Percentiles rank a stretch among this genome's conserved stretches.
phyloP scores from a whole-genome alignment of 208 protist species.

The Herpetomonas tarakana region DNA sequence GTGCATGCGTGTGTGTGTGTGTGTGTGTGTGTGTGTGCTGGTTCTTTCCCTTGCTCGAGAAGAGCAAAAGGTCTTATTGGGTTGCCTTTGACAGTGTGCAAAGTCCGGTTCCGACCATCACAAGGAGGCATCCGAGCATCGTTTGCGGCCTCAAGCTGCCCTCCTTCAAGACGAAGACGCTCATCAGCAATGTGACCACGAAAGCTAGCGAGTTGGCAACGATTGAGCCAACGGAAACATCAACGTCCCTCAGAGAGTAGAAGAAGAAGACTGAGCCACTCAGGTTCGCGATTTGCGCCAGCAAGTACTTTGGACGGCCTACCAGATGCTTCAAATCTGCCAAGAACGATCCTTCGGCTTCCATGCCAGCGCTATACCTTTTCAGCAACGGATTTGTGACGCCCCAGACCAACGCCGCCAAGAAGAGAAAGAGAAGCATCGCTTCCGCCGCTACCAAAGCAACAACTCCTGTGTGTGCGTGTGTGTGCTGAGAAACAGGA shows the following conservation, averaged over 20 bases:
- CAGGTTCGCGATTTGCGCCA: slow-evolving; percentile 62
- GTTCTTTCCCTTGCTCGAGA: neutral
- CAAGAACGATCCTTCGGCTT: slow-evolving; percentile 34
- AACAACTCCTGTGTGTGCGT: neutral
- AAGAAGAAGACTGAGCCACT: slow-evolving; percentile 79
- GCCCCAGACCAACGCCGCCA: slow-evolving; percentile 81
- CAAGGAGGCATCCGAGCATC: slow-evolving; percentile 43
- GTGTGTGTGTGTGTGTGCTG: too few species aligned
- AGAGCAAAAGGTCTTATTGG: too few species aligned
- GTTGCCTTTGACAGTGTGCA: slow-evolving; percentile 75
- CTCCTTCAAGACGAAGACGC: slow-evolving; percentile 63
- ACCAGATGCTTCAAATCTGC: slow-evolving; percentile 66
- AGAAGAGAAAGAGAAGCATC: slow-evolving; percentile 62
- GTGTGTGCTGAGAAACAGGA: too few species aligned
- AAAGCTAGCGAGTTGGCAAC: slow-evolving; percentile 83
- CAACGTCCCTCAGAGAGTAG: slow-evolving; percentile 60
- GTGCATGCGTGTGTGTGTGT: too few species aligned
- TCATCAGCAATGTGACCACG: slow-evolving; percentile 77
- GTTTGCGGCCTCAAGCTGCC: slow-evolving; percentile 40
- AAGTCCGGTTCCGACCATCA: slow-evolving; percentile 67
- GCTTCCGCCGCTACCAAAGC: neutral
- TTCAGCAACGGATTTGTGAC: slow-evolving; percentile 85
- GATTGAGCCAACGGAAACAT: slow-evolving; percentile 80
- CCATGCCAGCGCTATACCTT: slow-evolving; percentile 69
- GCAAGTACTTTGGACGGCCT: slow-evolving; percentile 65